Percentiles rank a stretch among this genome's conserved stretches.
Conservation (phyloP, 2,329 filamentous ascomycete species). For the Coleophoma crateriformis region DNA sequence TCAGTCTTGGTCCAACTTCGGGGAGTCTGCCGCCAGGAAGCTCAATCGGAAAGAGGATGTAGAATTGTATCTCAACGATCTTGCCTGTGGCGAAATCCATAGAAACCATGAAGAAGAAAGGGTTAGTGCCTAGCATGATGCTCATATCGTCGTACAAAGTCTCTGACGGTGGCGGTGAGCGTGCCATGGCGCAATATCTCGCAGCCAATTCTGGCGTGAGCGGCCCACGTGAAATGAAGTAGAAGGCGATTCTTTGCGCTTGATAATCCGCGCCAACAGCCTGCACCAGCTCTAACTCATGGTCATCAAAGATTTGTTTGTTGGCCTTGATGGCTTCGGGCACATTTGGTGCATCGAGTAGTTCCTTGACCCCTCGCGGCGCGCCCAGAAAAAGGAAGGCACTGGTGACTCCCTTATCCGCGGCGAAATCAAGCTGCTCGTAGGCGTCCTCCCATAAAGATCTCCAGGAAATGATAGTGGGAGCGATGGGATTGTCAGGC, state of each 20-base stretch:
- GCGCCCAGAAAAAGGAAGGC: neutral
- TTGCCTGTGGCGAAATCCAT: neutral
- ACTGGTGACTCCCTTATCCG: neutral
- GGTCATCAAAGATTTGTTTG: neutral
- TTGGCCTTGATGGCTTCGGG: neutral
- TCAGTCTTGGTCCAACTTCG: neutral
- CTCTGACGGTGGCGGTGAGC: neutral
- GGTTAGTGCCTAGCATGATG: neutral
- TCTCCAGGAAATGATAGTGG: neutral
- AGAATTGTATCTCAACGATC: neutral
- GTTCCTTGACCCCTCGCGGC: neutral
- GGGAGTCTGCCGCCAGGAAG: conserved; percentile 1
- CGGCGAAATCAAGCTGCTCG: conserved; percentile 1
- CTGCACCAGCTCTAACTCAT: neutral
- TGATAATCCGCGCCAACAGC: neutral
- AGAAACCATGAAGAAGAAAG: neutral
- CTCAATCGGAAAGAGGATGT: conserved; percentile 2
- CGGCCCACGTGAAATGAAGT: conserved; percentile 1
- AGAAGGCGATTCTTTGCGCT: neutral
- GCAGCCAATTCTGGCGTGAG: neutral
- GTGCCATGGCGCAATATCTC: neutral
- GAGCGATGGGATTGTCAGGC: neutral
- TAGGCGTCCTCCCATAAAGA: neutral
- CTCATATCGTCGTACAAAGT: conserved; percentile 1
- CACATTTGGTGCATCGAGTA: neutral